Evolutionary conservation across 345 rosid species (phyloP).

Genomic region (Arabidopsis suecica): DNA sequence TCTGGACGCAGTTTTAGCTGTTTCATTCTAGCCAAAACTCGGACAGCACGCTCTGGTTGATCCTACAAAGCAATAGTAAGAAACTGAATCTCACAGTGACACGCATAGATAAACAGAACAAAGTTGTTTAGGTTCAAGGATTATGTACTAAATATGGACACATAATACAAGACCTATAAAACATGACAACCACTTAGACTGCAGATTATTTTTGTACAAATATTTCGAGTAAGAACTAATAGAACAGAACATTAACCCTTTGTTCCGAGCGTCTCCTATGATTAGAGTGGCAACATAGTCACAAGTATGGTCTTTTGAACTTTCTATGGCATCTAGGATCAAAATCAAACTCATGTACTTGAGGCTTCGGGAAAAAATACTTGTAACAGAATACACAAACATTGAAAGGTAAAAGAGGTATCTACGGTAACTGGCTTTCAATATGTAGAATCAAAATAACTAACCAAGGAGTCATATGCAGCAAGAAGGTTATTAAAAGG

Average conservation of each 20-base stretch:
- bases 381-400: background rate
- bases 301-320: background rate
- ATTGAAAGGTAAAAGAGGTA: background rate
- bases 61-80: slow-evolving; percentile 55
- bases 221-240: background rate
- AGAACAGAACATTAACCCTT: slow-evolving; percentile 14
- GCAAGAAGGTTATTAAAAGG: slow-evolving; percentile 70
- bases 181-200: slow-evolving; percentile 10
- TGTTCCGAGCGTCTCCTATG: background rate
- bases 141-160: slow-evolving; percentile 4
- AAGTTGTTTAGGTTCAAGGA: slow-evolving; percentile 8
- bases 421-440: slow-evolving; percentile 8
- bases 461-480: slow-evolving; percentile 71
- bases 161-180: slow-evolving; percentile 15
- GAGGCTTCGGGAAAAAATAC: background rate
- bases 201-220: background rate
- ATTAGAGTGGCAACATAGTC: slow-evolving; percentile 11
- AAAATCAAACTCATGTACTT: slow-evolving; percentile 8
- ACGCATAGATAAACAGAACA: background rate
- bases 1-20: slow-evolving; percentile 59
- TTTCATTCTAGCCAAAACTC: slow-evolving; percentile 73
- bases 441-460: slow-evolving; percentile 38
- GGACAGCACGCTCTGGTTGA: slow-evolving; percentile 79
- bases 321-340: slow-evolving; percentile 7
- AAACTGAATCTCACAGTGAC: slow-evolving; percentile 23